Percentiles rank a stretch among this genome's conserved stretches.
Evolutionary conservation across 2,329 filamentous ascomycete species (phyloP).

Genomic region (Trichoderma sp.): DNA sequence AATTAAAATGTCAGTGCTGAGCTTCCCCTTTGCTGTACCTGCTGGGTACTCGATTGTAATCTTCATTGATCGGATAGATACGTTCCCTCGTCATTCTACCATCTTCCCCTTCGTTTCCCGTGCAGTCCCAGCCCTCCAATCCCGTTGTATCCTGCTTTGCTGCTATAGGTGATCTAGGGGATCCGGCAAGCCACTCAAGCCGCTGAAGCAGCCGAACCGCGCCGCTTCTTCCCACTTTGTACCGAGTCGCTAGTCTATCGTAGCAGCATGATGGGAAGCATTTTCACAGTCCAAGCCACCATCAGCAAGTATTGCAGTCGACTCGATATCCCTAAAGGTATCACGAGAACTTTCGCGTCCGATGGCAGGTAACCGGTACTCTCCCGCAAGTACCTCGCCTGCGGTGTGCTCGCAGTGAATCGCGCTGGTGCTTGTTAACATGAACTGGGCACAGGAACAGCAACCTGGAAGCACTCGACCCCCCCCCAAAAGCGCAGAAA

Average conservation of each 20-base stretch:
- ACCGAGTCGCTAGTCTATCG: too few relatives aligned
- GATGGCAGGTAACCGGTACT: too few relatives aligned
- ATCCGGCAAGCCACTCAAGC: slow-evolving; percentile 14
- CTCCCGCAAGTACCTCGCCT: too few relatives aligned
- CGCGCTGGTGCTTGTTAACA: neutral
- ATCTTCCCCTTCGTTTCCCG: neutral
- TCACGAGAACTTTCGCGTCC: too few relatives aligned
- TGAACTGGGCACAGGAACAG: neutral
- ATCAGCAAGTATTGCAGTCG: too few relatives aligned
- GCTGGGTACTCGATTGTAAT: too few relatives aligned
- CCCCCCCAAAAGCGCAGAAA: slow-evolving; percentile 1
- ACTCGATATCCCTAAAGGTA: too few relatives aligned
- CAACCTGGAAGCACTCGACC: neutral
- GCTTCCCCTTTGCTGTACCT: neutral
- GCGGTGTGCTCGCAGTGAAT: too few relatives aligned
- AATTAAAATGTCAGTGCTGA: neutral
- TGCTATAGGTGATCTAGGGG: neutral
- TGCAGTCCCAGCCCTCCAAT: neutral
- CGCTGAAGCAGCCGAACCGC: slow-evolving; percentile 21
- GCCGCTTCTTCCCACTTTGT: neutral
- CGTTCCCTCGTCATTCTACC: too few relatives aligned
- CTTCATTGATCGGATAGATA: too few relatives aligned
- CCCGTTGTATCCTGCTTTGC: slow-evolving; percentile 6
- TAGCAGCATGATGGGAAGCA: too few relatives aligned
- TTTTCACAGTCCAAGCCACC: too few relatives aligned